Evolutionary conservation across 768 basidiomycete genomes (phyloP).

Genomic region (Auricularia auricula-judae): DNA sequence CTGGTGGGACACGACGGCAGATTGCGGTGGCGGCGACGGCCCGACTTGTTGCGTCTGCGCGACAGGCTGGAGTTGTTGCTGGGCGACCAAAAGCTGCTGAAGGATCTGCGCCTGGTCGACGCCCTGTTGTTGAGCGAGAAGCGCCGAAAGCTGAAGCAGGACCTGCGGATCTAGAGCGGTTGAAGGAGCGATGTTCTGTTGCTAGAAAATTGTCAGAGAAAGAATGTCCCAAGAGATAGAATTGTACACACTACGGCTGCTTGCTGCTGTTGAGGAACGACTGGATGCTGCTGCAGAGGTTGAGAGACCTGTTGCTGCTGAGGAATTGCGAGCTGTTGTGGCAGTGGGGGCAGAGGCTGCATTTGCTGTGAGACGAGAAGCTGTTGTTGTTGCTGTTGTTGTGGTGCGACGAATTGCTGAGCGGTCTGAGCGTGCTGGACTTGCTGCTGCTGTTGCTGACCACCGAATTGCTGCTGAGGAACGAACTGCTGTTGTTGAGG

Average conservation of each 20-base stretch:
- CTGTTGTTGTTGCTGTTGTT: neutral
- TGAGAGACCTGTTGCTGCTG: neutral
- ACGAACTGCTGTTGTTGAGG: neutral
- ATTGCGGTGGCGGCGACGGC: neutral
- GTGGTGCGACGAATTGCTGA: neutral
- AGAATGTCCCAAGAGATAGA: neutral
- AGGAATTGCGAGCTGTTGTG: neutral
- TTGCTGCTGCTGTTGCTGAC: neutral
- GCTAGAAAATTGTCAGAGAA: too few species aligned
- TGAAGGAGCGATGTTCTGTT: neutral
- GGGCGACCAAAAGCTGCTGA: neutral
- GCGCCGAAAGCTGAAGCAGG: neutral
- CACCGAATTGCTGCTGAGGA: neutral
- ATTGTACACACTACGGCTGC: neutral
- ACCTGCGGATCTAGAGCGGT: neutral
- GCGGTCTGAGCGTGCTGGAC: neutral
- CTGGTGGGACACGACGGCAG: neutral
- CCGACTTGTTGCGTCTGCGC: neutral
- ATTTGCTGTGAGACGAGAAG: neutral
- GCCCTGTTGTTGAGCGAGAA: neutral
- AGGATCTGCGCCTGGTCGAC: neutral
- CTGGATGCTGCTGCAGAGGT: neutral
- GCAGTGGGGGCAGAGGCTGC: neutral
- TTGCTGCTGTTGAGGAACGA: neutral
- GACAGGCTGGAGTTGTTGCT: neutral